Evolutionary conservation across 352 stramenopile species (phyloP).

Genomic region (Phytophthora colocasiae): DNA sequence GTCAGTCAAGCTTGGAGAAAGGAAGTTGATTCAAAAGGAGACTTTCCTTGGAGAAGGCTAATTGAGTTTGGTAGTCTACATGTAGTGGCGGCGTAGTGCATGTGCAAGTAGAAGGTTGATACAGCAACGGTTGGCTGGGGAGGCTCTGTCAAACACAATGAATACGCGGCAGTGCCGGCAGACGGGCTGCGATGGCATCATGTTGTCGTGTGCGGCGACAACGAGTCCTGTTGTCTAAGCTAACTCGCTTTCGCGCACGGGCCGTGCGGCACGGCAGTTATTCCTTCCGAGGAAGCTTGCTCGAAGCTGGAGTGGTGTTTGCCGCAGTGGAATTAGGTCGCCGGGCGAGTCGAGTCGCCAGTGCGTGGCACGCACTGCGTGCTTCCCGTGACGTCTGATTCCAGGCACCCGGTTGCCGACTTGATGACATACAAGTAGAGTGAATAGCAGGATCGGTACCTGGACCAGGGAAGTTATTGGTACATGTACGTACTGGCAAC

Average conservation of each 20-base stretch:
- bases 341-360: not conserved
- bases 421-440: too few species aligned
- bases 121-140: not conserved
- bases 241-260: not conserved
- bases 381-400: not conserved
- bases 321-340: not conserved
- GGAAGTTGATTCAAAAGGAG: not conserved
- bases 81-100: too few species aligned
- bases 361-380: too few species aligned
- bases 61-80: too few species aligned
- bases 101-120: too few species aligned
- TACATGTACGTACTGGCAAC: too few species aligned
- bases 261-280: not conserved
- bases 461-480: too few species aligned
- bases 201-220: not conserved
- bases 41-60: too few species aligned
- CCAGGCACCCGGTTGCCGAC: not conserved
- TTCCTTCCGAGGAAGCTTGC: not conserved
- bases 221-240: not conserved
- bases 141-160: not conserved
- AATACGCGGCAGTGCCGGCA: not conserved
- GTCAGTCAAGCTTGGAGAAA: not conserved
- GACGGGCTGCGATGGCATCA: not conserved
- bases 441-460: not conserved
- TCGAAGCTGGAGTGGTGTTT: too few species aligned